Percentiles rank a stretch among this genome's conserved stretches.
phyloP scores from a whole-genome alignment of 257 asterid genomes.

The Mitragyna speciosa region DNA sequence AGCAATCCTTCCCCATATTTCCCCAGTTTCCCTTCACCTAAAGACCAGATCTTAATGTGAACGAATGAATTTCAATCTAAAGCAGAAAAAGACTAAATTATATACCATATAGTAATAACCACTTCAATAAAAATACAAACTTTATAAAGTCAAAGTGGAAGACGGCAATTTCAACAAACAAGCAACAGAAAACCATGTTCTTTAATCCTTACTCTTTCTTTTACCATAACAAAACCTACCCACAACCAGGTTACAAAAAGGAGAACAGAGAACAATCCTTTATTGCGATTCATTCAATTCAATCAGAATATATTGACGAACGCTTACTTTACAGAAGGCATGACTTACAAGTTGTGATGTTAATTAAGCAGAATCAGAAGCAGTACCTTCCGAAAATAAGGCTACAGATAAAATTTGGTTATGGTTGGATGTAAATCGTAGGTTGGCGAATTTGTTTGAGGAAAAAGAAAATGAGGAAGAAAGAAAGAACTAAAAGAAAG shows the following conservation, averaged over 20 bases:
- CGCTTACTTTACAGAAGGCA: not conserved
- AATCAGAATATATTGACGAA: not conserved
- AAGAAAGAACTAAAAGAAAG: no score
- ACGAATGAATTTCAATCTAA: not conserved
- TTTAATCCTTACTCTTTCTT: not conserved
- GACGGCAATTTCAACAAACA: not conserved
- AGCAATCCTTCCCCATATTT: not conserved
- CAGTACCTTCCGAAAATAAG: not conserved
- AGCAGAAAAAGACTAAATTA: not conserved
- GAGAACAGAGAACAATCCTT: not conserved
- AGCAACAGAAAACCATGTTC: not conserved
- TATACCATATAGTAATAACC: not conserved
- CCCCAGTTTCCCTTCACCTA: not conserved
- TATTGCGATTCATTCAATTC: not conserved
- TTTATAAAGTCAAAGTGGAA: not conserved
- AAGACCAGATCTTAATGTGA: constrained; percentile 13
- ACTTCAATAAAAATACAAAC: not conserved
- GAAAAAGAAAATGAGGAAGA: not conserved
- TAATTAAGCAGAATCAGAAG: not conserved
- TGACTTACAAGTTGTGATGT: not conserved
- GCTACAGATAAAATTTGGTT: not conserved
- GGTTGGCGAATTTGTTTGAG: not conserved
- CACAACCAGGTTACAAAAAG: not conserved
- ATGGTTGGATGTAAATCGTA: not conserved
- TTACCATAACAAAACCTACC: not conserved